Base-by-base conservation (phyloP, 225 moss, liverwort and hornwort species). In the Marchantia polymorpha region DNA sequence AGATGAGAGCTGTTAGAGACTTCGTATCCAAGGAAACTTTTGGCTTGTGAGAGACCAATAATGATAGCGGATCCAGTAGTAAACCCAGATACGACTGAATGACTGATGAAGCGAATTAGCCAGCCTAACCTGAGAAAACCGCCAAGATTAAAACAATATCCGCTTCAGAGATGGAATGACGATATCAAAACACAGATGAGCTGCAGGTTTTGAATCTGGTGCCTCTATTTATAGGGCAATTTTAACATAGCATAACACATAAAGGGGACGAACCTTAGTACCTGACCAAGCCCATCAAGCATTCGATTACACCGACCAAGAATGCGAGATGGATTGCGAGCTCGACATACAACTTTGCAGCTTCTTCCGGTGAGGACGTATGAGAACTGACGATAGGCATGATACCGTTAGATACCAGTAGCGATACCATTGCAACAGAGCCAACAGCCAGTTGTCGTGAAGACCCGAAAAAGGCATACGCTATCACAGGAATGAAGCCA, bases 91-190 rank as follows among this genome's bases (percentile, higher is more conserved):
- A 99, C 94, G 25, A 99, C 84, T 9, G 95, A 90, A 82, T 99
- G 99, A 73, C 94, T 93, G 66, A 99, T 95, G 81, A 99, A 99
- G n/a, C 99, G 94, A 76, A 99, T 99, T 25, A 95, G 83, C 99
- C 95, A 99, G 76, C 99, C 99, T 65, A 99, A 87, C 86, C 93
- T 93, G 90, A 90, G 81, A 25, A 7, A 58, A 29, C 8, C 13
- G 15, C 7, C 20, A 31, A 3, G 16, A 11, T 12, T 14, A 52
- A 2, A n/a, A n/a, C n/a, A n/a, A n/a, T n/a, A n/a, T n/a, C n/a
- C n/a, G n/a, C n/a, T n/a, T n/a, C n/a, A n/a, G n/a, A n/a, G n/a
- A n/a, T n/a, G n/a, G n/a, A n/a, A n/a, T n/a, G n/a, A n/a, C n/a
- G n/a, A n/a, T n/a, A n/a, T n/a, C n/a, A n/a, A n/a, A n/a, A n/a